A percentile compares a stretch with the other conserved stretches of the same genome.
These are phyloP conservation scores for Ascochyta viciae-villosae DNA, from an alignment of 2,329 filamentous ascomycete species.

Conservation along the genomic window DNA sequence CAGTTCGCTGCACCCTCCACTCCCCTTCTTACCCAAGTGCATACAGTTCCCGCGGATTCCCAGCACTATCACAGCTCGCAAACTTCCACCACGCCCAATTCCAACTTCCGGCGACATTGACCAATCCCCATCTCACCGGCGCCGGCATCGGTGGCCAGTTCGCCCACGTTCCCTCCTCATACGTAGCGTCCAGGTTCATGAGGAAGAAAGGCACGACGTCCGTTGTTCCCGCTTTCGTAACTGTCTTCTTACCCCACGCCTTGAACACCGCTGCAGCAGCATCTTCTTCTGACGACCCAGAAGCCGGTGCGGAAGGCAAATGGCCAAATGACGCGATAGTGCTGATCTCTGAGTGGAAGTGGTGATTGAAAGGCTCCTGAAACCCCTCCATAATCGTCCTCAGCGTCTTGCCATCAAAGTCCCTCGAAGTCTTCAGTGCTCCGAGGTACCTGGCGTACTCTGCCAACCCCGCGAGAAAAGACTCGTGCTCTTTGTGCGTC, in stretches of 20 bases:
- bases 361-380: constrained; percentile 34
- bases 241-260: constrained; percentile 68
- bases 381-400: constrained; percentile 38
- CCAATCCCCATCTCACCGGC: constrained; percentile 65
- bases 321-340: constrained; percentile 47
- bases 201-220: constrained; percentile 72
- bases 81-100: constrained; percentile 70
- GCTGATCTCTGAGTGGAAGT: constrained; percentile 46
- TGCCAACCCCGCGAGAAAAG: constrained; percentile 37
- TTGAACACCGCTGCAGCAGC: constrained; percentile 62
- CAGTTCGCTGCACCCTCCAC: too few relatives aligned
- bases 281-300: constrained; percentile 52
- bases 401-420: constrained; percentile 36
- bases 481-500: constrained; percentile 45
- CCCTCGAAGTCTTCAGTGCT: constrained; percentile 23
- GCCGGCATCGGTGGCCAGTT: constrained; percentile 71
- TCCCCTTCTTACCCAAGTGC: not conserved
- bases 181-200: constrained; percentile 66
- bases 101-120: constrained; percentile 65
- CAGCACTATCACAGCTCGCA: constrained; percentile 64
- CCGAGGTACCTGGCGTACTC: constrained; percentile 36
- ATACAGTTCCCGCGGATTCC: constrained; percentile 57
- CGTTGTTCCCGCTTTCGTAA: constrained; percentile 65
- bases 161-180: constrained; percentile 66
- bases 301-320: constrained; percentile 60